Base-by-base conservation (phyloP, 176 grass and related monocot species). In the Phoenix roebelenii region DNA sequence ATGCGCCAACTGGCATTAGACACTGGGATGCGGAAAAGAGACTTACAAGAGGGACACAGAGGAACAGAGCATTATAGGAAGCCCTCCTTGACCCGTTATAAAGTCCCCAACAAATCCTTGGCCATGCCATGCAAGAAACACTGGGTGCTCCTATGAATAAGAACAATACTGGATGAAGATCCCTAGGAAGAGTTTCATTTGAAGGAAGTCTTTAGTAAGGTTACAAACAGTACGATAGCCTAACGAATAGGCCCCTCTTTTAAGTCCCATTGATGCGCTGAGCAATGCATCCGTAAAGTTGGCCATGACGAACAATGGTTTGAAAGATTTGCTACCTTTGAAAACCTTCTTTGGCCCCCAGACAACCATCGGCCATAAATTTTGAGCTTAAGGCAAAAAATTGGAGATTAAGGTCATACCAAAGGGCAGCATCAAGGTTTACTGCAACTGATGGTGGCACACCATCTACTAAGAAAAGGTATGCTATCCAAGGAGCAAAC, bases 321-420 rank as follows among this genome's bases (percentile, higher is more conserved):
- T 61, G 93, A 78, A 10, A 87, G 66, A 64, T 97, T 92, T 22
- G 93, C 93, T 32, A 97, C 93, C 67, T 92, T 92, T 18, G 93
- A 97, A 0, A 92, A 70, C 52, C 93, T 64, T 0, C 84, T 68
- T 55, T 88, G 70, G 0, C 93, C 84, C 1, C 87, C 84, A 0
- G 84, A 97, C 87, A 97, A 92, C 93, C 93, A 97, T 69, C 91
- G 87, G 1, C 93, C 93, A 66, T 97, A 97, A 74, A 97, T 83
- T 82, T 97, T 97, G 35, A 92, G 72, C 74, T 97, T 87, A 1
- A 97, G 75, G 69, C 57, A 60, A 74, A 97, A 88, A 69, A 97
- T 85, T 18, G 87, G 93, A 23, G 81, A 78, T 92, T 91, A 23
- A 85, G 59, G 18, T 65, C 69, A 71, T 85, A 96, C 90, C 90